A percentile compares a stretch with the other conserved stretches of the same genome.
Conservation (phyloP, 2,329 filamentous ascomycete genomes). For the Chaetomiaceae sp. region DNA sequence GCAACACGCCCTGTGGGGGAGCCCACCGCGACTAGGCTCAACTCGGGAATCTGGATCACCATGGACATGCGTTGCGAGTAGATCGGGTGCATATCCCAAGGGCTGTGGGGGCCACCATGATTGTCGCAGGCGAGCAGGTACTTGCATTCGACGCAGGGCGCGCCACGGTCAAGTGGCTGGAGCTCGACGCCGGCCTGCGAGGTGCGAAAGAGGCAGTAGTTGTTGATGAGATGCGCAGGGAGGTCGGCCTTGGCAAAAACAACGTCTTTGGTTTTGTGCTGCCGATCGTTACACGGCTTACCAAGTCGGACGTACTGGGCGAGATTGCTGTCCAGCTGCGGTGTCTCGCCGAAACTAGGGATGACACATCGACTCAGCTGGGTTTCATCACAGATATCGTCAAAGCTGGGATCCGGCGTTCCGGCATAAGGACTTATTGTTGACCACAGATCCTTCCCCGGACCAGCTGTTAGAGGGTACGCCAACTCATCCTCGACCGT, state of each 20-base stretch:
- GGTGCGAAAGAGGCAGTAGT: slow-evolving; percentile 42
- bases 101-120: slow-evolving; percentile 19
- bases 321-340: background rate
- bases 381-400: slow-evolving; percentile 16
- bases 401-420: background rate
- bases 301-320: slow-evolving; percentile 4
- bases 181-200: slow-evolving; percentile 48
- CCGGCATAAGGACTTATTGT: background rate
- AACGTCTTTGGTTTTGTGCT: slow-evolving; percentile 3
- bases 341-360: slow-evolving; percentile 20
- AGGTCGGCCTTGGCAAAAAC: slow-evolving; percentile 9
- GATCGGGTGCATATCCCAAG: slow-evolving; percentile 32
- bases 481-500: background rate
- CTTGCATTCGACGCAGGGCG: slow-evolving; percentile 28
- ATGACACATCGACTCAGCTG: slow-evolving; percentile 21
- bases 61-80: slow-evolving; percentile 55
- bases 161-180: slow-evolving; percentile 31
- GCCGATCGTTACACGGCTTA: background rate
- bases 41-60: slow-evolving; percentile 60
- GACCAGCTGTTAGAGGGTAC: background rate
- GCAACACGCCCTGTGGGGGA: slow-evolving; percentile 63
- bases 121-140: slow-evolving; percentile 33
- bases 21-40: slow-evolving; percentile 65
- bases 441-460: background rate
- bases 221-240: slow-evolving; percentile 15